Evolutionary conservation across 345 rosid genomes (phyloP), one percentile per base, ranked within the genome.

Genomic region (Garcia nutans): DNA sequence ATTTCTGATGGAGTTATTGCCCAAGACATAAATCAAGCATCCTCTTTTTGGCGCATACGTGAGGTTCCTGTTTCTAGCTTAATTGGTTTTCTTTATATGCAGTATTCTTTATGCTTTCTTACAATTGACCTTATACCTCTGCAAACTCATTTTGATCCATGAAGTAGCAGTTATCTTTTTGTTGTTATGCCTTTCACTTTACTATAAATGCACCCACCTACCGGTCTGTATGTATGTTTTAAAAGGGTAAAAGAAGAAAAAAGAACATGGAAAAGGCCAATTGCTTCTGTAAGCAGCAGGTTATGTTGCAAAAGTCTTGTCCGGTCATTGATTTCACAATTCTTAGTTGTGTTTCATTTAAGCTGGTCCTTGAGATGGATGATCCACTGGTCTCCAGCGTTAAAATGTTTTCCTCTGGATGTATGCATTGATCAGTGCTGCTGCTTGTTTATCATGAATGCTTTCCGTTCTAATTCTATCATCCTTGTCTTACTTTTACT

Each of bases 1-100:
- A 86, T 93, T 82, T 89, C 95, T 80, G 97, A 96, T 83, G 98
- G 99, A 52, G 91, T 88, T 69, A 82, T 96, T 75, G 97, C 99
- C 60, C 99, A 93, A 88, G 98, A 96, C 84, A 88, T 88, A 41
- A 90, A 92, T 85, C 98, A 96, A 73, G 91, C 92, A 63, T 90
- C 91, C 44, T 92, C 98, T 17, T 84, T 96, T 85, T 96, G 99
- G 99, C 91, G 77, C 58, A 88, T 96, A 80, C 91, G 96, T 61
- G 99, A 93, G 98, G 98, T 93, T 81, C 70, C 49, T 64, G 72
- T 74, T 79, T 82, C 79, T 10, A 54, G 73, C 71, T 63, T 70
- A 47, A 11, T 63, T 23, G 0, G 20, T 73, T 70, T 10, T 54
- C 33, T n/a, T 80, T 17, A 2, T 24, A 22, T 31, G 10, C 59